Evolutionary conservation across 352 stramenopile species (phyloP), one percentile per base, ranked within the genome.

Genomic region (Globisporangium middletonii): DNA sequence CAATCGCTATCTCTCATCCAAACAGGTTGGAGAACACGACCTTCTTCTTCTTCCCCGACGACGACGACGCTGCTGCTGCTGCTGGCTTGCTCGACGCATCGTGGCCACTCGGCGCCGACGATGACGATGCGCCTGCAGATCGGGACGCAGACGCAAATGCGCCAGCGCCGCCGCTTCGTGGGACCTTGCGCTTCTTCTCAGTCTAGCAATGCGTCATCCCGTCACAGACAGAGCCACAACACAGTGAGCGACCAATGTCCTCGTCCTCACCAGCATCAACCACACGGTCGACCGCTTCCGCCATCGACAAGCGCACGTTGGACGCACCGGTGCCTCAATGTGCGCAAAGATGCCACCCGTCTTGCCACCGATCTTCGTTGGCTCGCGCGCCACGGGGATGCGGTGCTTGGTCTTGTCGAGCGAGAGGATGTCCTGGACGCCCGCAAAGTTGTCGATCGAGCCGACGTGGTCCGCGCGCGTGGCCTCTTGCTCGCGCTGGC

Each of bases 381-480:
- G 64, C 19, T 78, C 69, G 51, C 67, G 62, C 4, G 69, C 60
- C n/a, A 78, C 67, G 0, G 78, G 72, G 41, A 86, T 84, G 41
- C 77, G 78, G 55, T 87, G 79, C 56, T 90, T 94, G 43, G 50
- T 68, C 59, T 89, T 89, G 69, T 89, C 78, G 53, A 87, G 60
- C 18, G 70, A 81, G 48, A 94, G 55, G 38, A 90, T 88, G 41
- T 91, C 78, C 42, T 92, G 82, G 38, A 94, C 82, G 0, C 71
- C 81, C 0, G 82, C 84, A 58, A 94, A 94, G 60, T 92, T 94
- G 68, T 94, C 84, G 66, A 94, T 94, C n/a, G 73, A 83, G 11
- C 72, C 77, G 57, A 94, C 83, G 23, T 87, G 69, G 57, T 90
- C 84, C 43, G 78, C 72, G 30, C 79, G 76, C 45, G 73, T 91